Percentiles rank a stretch among this genome's conserved stretches.
These are phyloP conservation scores for Marvania coccoides DNA, from an alignment of 139 green algal genomes.

Conservation along the genomic window DNA sequence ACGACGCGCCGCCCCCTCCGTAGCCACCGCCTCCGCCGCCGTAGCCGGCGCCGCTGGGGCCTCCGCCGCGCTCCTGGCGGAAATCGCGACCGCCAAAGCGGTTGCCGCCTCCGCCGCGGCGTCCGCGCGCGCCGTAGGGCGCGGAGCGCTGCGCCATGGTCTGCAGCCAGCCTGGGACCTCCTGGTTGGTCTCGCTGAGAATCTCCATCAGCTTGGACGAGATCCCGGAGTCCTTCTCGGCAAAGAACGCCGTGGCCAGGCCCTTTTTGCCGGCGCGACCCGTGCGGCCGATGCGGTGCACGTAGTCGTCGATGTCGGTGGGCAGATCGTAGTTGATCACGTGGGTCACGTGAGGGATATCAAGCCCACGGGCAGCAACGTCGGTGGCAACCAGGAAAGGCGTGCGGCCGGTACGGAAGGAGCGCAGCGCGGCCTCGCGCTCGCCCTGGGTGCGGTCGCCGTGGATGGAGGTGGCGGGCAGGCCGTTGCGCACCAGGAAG, in stretches of 20 bases:
- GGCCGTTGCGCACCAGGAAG: constrained; percentile 73
- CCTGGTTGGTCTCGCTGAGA: constrained; percentile 89
- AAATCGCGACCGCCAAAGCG: constrained; percentile 88
- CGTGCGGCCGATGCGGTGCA: constrained; percentile 78
- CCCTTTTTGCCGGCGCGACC: constrained; percentile 92
- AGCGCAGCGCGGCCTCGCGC: constrained; percentile 59
- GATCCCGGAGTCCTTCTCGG: constrained; percentile 81
- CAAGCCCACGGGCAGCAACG: constrained; percentile 91
- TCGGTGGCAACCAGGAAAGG: constrained; percentile 91
- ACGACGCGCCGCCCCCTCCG: constrained; percentile 1
- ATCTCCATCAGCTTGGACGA: constrained; percentile 72
- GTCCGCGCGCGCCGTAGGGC: constrained; percentile 42
- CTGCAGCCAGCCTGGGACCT: constrained; percentile 86
- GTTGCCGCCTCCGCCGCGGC: constrained; percentile 36
- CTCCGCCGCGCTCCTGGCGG: constrained; percentile 52
- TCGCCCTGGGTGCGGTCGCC: constrained; percentile 87
- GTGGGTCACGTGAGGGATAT: constrained; percentile 80
- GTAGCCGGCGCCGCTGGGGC: neutral
- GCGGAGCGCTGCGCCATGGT: constrained; percentile 60
- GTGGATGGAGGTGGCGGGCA: constrained; percentile 92
- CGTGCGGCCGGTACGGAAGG: constrained; percentile 78
- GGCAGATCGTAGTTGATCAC: constrained; percentile 85
- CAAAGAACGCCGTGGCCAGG: constrained; percentile 94
- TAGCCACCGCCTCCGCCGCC: constrained; percentile 31
- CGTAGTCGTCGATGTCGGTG: constrained; percentile 82